Evolutionary conservation across 2,329 filamentous ascomycete species (phyloP).

Genomic region (Penicillium concentricum): DNA sequence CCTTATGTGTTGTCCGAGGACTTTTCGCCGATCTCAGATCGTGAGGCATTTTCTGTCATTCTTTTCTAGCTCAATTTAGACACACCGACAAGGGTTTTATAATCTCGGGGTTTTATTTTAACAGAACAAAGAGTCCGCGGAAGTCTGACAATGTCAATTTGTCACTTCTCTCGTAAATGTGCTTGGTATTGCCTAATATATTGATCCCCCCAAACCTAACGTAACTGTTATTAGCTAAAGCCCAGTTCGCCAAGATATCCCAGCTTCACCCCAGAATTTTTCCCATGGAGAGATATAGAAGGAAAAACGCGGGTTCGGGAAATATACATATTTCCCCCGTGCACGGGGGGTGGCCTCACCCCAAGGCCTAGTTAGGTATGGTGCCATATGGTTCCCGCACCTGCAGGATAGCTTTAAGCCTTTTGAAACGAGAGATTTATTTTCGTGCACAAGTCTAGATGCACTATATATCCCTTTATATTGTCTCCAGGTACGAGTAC

Average conservation of each 20-base stretch:
- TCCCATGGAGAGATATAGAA: conserved; percentile 14
- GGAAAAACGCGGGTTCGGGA: background rate
- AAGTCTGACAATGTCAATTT: background rate
- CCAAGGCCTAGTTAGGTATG: conserved; percentile 4
- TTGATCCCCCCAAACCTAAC: background rate
- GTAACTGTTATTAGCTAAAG: conserved; percentile 3
- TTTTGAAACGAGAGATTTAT: conserved; percentile 12
- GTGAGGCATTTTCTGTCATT: conserved; percentile 34
- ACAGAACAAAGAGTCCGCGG: background rate
- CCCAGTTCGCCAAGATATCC: conserved; percentile 23
- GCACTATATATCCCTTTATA: background rate
- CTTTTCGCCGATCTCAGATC: conserved; percentile 30
- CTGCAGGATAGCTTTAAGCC: conserved; percentile 17
- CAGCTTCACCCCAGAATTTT: conserved; percentile 22
- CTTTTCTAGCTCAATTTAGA: background rate
- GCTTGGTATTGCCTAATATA: too few relatives aligned
- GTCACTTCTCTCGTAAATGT: background rate
- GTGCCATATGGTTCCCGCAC: conserved; percentile 15
- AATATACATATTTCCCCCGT: background rate
- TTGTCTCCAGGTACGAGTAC: too few relatives aligned
- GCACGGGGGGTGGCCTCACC: background rate
- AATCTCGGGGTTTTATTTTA: too few relatives aligned
- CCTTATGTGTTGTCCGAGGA: conserved; percentile 15
- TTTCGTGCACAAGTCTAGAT: background rate
- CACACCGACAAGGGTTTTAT: conserved; percentile 5